Base-by-base conservation (phyloP, 495 filamentous ascomycete genomes). In the Ascodesmis nigricans region DNA sequence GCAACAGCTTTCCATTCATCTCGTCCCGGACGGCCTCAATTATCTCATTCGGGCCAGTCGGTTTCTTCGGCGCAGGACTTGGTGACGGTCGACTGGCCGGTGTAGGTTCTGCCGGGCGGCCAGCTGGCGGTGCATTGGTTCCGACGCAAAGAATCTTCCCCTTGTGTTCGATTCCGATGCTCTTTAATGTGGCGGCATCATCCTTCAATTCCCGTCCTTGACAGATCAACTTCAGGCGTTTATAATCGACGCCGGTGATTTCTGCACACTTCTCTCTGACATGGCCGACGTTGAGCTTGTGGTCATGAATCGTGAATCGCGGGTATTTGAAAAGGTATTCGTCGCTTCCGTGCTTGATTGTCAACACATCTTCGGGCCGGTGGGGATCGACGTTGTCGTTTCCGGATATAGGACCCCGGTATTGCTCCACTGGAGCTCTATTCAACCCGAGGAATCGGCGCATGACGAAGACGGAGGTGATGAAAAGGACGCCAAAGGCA, bases 11-110 rank as follows among this genome's bases (percentile, higher is more conserved):
- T n/a, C 56, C 58, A 26, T 67, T 65, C 46, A 91, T 74, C 36
- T 76, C 67, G 13, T 59, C 50, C 5, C 67, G 55, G 38, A 93
- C 70, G 1, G 58, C 64, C 31, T 73, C 63, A n/a, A 92, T 58
- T 56, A 81, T 75, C 32, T 75, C 77, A 32, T 71, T 50, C 0
- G 79, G 55, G n/a, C 42, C 29, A 13, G 47, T 18, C 14, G 13
- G 17, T 13, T 30, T 23, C 14, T 15, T 32, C 17, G 15, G 14
- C 10, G 14, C 5, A 10, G 16, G n/a, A 20, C 30, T 5, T 14
- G 15, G 15, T 37, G 13, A 11, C 0, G 35, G 10, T n/a, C 21
- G 23, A 20, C 1, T 15, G 5, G 6, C 7, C 7, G 7, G 7
- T 6, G 7, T 30, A 6, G 28, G 7, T 8, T 6, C 7, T 15